Evolutionary conservation across 345 rosid genomes (phyloP), one percentile per base, ranked within the genome.

Genomic region (Dimocarpus longan): DNA sequence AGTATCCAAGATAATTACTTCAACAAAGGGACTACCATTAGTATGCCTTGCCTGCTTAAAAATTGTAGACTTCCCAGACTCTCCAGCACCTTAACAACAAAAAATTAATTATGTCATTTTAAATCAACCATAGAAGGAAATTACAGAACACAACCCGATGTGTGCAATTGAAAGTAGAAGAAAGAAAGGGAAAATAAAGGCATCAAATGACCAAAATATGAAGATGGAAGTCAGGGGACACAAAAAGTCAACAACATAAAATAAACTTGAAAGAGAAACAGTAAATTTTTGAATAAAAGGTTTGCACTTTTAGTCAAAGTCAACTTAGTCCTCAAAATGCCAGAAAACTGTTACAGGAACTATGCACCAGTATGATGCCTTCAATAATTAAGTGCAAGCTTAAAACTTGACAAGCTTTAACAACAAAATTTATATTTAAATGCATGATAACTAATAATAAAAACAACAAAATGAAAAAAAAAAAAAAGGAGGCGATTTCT

Each of bases 11-110:
- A 71, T 9, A 71, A 67, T 22, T 26, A 48, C 6, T 46, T 66
- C 19, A 4, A 78, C 12, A 59, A 63, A 65, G 32, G 72, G 72
- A 48, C n/a, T 66, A 40, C 1, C 13, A 19, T 71, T 48, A 71
- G 28, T 66, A 22, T 21, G 32, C 44, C 88, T 85, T 87, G 85
- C 99, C 98, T 97, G 99, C 93, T 97, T 97, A 86, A 97, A 94
- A 68, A 94, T 97, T 57, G 99, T 97, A 74, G 98, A 97, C 88
- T 97, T 97, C 79, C 99, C 99, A 1, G 98, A 97, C 82, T 97
- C 99, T 71, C 99, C 99, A 80, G 97, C 91, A 86, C 98, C 99
- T 97, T 80, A 3, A 87, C 43, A 83, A 54, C 66, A 73, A 80
- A 72, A 78, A 42, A 68, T 39, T n/a, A 64, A 74, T 62, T 15